These are phyloP conservation scores for Mycosarcoma mackinlayi DNA, from an alignment of 1,284 basidiomycete genomes.

Conservation along the genomic window DNA sequence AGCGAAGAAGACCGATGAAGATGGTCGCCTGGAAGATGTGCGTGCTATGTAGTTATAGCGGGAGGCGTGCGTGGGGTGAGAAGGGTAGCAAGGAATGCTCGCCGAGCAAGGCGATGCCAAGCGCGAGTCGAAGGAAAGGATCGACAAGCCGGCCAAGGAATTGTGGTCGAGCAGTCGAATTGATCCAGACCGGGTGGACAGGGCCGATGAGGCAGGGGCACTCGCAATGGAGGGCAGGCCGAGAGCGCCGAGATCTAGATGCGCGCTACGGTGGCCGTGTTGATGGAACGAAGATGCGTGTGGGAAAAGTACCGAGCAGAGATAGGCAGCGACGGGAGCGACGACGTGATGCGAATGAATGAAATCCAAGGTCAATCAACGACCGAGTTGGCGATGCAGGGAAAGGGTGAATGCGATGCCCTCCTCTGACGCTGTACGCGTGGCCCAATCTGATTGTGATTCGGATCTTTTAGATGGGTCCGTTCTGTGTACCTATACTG, in stretches of 20 bases:
- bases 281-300: not conserved
- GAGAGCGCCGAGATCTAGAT: conserved; percentile 20
- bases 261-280: not conserved
- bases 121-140: not conserved
- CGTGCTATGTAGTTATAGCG: not conserved
- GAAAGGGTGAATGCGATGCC: not conserved
- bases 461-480: too few species aligned
- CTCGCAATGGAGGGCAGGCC: conserved; percentile 6
- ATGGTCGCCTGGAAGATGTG: not conserved
- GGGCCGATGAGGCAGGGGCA: not conserved
- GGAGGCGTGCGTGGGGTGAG: not conserved
- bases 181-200: too few species aligned
- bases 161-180: not conserved
- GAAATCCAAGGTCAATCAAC: not conserved
- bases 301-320: conserved; percentile 4
- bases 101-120: not conserved
- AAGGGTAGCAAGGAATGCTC: not conserved
- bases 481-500: too few species aligned
- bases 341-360: not conserved
- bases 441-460: too few species aligned
- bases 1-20: not conserved
- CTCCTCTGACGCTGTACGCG: not conserved
- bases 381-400: not conserved
- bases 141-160: not conserved
- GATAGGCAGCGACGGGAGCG: conserved; percentile 13